These are phyloP conservation scores for Metrosideros polymorpha DNA, from an alignment of 441 rosid species.

Conservation along the genomic window DNA sequence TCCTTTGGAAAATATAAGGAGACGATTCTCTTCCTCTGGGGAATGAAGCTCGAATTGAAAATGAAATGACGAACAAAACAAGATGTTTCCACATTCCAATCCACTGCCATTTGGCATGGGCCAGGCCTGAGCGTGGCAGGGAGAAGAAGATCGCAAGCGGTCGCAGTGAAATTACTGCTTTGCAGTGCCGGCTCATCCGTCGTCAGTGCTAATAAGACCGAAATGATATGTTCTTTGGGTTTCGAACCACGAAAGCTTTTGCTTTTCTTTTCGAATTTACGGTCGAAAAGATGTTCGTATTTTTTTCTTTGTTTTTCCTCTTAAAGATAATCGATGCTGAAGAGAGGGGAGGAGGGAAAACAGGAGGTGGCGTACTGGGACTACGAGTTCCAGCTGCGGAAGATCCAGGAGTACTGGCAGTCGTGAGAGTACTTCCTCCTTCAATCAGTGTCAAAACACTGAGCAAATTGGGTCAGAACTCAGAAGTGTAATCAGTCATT, in stretches of 20 bases:
- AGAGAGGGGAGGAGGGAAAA: neutral
- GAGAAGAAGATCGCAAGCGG: neutral
- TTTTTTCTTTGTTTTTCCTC: neutral
- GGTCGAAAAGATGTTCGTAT: neutral
- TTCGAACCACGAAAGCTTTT: neutral
- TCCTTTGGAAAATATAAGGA: too few relatives aligned
- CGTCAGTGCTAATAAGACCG: neutral
- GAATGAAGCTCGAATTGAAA: neutral
- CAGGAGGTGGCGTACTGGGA: neutral
- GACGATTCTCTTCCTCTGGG: neutral
- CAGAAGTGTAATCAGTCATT: neutral
- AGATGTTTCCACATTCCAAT: neutral
- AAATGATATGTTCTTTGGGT: neutral
- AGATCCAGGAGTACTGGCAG: neutral
- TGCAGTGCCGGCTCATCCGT: neutral
- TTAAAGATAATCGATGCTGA: neutral
- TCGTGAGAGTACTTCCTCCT: neutral
- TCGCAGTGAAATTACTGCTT: neutral
- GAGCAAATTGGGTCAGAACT: neutral
- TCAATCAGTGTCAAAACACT: neutral
- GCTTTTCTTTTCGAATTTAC: neutral
- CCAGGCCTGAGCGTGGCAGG: neutral
- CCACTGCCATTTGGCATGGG: neutral
- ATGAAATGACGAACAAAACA: neutral
- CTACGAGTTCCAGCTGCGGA: neutral